Percentiles rank a stretch among this genome's conserved stretches.
phyloP scores from a whole-genome alignment of 495 filamentous ascomycete species.

The Hypoxylon fragiforme region DNA sequence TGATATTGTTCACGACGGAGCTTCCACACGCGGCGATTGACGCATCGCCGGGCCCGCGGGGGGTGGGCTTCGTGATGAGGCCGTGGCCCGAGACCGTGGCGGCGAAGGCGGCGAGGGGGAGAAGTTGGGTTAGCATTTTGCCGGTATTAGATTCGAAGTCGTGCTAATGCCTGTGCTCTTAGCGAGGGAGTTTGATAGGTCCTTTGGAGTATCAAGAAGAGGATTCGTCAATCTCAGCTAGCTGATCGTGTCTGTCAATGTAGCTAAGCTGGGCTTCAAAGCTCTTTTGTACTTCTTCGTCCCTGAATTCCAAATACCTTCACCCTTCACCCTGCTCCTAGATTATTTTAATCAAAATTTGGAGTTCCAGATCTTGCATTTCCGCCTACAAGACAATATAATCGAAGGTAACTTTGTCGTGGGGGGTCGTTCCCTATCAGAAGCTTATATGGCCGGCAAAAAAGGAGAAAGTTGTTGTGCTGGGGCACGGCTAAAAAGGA shows the following conservation, averaged over 20 bases:
- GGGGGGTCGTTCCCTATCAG: constrained; percentile 7
- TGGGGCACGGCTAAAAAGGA: constrained; percentile 24
- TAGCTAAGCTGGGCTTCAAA: constrained; percentile 11
- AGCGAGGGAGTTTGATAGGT: neutral
- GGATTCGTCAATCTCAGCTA: neutral
- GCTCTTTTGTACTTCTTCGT: constrained; percentile 26
- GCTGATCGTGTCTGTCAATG: constrained; percentile 8
- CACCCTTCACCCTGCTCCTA: constrained; percentile 12
- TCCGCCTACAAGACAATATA: constrained; percentile 26
- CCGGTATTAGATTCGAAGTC: neutral
- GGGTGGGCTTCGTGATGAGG: constrained; percentile 59
- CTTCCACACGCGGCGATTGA: constrained; percentile 64
- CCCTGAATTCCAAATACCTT: constrained; percentile 26
- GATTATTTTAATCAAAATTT: constrained; percentile 20
- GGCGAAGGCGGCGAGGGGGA: constrained; percentile 52
- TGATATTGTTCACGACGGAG: constrained; percentile 63
- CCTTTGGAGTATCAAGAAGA: neutral
- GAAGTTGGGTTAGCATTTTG: constrained; percentile 35
- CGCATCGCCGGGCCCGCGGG: constrained; percentile 63
- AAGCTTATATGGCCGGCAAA: constrained; percentile 31
- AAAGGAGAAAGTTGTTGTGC: constrained; percentile 11
- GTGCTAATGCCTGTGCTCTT: neutral
- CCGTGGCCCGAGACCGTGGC: constrained; percentile 63
- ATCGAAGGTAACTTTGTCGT: constrained; percentile 17
- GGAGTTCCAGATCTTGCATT: constrained; percentile 6